Percentiles rank a stretch among this genome's conserved stretches.
Evolutionary conservation across 768 basidiomycete genomes (phyloP).

Genomic region (Hygrophoropsis aurantiaca): DNA sequence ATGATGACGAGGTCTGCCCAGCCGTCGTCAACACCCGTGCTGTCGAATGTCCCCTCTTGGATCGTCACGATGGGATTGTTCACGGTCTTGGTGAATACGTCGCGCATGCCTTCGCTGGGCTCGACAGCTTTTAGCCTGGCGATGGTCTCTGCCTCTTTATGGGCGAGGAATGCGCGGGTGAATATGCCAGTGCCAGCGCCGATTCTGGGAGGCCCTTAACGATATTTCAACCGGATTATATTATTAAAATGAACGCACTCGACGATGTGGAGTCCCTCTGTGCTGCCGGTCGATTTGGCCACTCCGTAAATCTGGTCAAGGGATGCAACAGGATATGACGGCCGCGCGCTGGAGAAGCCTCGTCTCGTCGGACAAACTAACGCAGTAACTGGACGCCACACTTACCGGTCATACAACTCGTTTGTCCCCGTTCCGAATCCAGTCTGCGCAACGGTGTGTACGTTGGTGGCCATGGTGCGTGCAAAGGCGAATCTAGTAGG

Average conservation of each 20-base stretch:
- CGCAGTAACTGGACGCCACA: not conserved
- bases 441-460: conserved; percentile 65
- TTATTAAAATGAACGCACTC: conserved; percentile 49
- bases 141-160: conserved; percentile 52
- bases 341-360: conserved; percentile 57
- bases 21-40: conserved; percentile 54
- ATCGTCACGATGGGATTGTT: conserved; percentile 52
- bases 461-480: conserved; percentile 30
- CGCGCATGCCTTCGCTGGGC: conserved; percentile 86
- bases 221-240: too few species aligned
- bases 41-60: conserved; percentile 70
- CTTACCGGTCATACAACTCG: conserved; percentile 74
- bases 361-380: not conserved
- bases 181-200: conserved; percentile 90
- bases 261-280: conserved; percentile 50
- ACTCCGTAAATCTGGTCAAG: conserved; percentile 59
- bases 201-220: conserved; percentile 45
- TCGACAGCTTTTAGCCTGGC: conserved; percentile 68
- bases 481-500: not conserved
- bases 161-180: conserved; percentile 74
- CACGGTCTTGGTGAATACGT: conserved; percentile 58
- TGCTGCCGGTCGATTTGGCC: conserved; percentile 33
- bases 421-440: conserved; percentile 85
- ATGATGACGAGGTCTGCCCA: conserved; percentile 81
- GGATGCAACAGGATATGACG: conserved; percentile 72